phyloP scores from a whole-genome alignment of 768 basidiomycete genomes.

The Naganishia kalamii region DNA sequence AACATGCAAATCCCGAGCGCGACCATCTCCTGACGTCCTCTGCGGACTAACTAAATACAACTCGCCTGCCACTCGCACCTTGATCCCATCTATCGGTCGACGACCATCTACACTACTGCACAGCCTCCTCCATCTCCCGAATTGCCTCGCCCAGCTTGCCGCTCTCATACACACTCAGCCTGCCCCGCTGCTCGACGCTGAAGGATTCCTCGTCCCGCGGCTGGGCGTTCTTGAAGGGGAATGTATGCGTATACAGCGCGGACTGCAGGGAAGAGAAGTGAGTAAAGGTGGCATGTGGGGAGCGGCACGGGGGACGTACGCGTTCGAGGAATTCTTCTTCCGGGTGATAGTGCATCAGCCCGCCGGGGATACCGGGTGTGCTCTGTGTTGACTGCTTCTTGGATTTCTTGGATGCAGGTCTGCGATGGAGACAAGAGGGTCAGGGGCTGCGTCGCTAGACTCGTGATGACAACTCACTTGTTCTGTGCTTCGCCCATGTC shows the following conservation, averaged over 20 bases:
- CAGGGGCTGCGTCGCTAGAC: too few relatives aligned
- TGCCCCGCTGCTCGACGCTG: constrained; percentile 63
- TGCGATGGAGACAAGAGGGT: too few relatives aligned
- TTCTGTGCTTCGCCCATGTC: constrained; percentile 15
- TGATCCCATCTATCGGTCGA: neutral
- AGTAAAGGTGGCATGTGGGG: neutral
- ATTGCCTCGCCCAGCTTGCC: constrained; percentile 12
- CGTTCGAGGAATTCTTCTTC: constrained; percentile 71
- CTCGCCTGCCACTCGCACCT: neutral
- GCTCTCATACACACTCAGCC: constrained; percentile 52
- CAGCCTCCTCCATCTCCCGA: constrained; percentile 19
- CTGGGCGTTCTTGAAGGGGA: constrained; percentile 53
- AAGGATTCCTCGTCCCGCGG: constrained; percentile 62
- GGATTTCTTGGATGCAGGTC: constrained; percentile 50
- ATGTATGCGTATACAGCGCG: constrained; percentile 55
- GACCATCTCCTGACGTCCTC: too few relatives aligned
- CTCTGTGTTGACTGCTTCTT: constrained; percentile 32
- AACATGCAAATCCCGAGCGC: too few relatives aligned
- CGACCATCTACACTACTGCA: neutral
- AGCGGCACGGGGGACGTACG: constrained; percentile 49
- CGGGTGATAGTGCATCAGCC: constrained; percentile 70
- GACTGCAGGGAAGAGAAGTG: constrained; percentile 46
- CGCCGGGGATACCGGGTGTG: constrained; percentile 45
- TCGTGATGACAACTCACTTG: constrained; percentile 1
- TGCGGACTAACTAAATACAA: neutral